A percentile compares a stretch with the other conserved stretches of the same genome.
Conservation (phyloP, 306 rosid genomes). For the Prinsepia uniflora region DNA sequence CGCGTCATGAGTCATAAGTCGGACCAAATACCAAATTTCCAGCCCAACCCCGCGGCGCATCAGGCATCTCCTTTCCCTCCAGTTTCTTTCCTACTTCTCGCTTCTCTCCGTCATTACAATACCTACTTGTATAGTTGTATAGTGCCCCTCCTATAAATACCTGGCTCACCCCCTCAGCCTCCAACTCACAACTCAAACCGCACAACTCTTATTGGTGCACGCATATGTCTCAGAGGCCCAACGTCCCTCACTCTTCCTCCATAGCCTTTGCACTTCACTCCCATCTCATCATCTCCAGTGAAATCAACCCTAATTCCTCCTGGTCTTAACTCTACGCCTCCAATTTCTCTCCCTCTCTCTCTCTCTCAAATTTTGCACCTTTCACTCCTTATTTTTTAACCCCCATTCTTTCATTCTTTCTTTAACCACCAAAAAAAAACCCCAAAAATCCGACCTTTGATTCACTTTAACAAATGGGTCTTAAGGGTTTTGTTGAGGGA, state of each 20-base stretch:
- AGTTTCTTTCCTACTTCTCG: background rate
- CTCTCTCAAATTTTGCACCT: background rate
- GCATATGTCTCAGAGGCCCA: conserved; percentile 47
- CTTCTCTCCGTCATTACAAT: background rate
- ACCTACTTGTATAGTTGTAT: background rate
- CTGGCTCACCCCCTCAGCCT: background rate
- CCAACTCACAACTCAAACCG: background rate
- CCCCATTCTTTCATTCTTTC: background rate
- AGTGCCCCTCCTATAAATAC: background rate
- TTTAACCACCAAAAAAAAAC: background rate
- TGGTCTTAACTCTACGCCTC: conserved; percentile 12
- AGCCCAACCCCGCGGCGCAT: background rate
- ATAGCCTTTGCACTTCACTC: conserved; percentile 39
- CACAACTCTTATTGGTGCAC: too few species aligned
- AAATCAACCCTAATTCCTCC: conserved; percentile 23
- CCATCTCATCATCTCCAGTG: conserved; percentile 32
- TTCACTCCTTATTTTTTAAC: too few species aligned
- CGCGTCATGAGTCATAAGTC: conserved; percentile 4
- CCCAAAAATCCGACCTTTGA: background rate
- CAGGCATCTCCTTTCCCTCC: background rate
- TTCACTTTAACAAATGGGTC: conserved; percentile 26
- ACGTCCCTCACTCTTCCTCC: conserved; percentile 48
- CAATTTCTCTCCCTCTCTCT: background rate
- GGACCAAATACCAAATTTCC: background rate
- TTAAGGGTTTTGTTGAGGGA: conserved; percentile 54